Conservation (phyloP, 495 filamentous ascomycete genomes). For the Hypoxylon crocopeplum region DNA sequence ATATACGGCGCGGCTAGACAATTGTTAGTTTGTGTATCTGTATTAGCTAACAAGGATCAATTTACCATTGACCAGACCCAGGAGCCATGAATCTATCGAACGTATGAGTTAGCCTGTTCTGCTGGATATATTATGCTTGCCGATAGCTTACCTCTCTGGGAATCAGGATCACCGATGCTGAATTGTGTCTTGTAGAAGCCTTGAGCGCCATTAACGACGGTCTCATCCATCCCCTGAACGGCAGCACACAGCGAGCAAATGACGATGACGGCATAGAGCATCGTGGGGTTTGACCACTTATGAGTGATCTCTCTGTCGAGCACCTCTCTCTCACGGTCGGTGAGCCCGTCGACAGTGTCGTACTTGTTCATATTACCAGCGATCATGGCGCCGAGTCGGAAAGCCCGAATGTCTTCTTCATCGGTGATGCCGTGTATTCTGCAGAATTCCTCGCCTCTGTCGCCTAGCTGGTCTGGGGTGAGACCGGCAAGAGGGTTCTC, state of each 20-base stretch:
- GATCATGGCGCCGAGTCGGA: constrained; percentile 76
- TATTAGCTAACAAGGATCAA: constrained; percentile 25
- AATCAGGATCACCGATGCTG: constrained; percentile 62
- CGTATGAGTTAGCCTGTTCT: constrained; percentile 14
- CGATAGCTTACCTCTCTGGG: constrained; percentile 36
- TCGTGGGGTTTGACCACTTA: constrained; percentile 75
- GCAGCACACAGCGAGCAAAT: constrained; percentile 57
- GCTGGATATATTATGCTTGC: not conserved
- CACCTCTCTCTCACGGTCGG: constrained; percentile 61
- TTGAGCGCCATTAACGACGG: constrained; percentile 80
- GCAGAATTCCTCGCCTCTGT: constrained; percentile 71
- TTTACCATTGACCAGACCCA: constrained; percentile 69
- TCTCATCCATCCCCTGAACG: constrained; percentile 73
- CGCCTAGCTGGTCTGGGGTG: constrained; percentile 62
- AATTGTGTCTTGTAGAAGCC: constrained; percentile 71
- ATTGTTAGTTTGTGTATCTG: constrained; percentile 7
- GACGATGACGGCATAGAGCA: constrained; percentile 72
- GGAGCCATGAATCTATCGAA: constrained; percentile 61
- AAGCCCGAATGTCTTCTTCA: constrained; percentile 69
- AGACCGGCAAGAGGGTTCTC: constrained; percentile 75
- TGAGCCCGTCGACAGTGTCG: constrained; percentile 61
- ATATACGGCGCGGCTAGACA: constrained; percentile 66
- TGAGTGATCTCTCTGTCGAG: constrained; percentile 68
- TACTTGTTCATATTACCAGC: constrained; percentile 53
- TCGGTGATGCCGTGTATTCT: constrained; percentile 67